Base-by-base conservation (phyloP, 2,329 filamentous ascomycete genomes). In the Coniosporium tulheliwenetii region DNA sequence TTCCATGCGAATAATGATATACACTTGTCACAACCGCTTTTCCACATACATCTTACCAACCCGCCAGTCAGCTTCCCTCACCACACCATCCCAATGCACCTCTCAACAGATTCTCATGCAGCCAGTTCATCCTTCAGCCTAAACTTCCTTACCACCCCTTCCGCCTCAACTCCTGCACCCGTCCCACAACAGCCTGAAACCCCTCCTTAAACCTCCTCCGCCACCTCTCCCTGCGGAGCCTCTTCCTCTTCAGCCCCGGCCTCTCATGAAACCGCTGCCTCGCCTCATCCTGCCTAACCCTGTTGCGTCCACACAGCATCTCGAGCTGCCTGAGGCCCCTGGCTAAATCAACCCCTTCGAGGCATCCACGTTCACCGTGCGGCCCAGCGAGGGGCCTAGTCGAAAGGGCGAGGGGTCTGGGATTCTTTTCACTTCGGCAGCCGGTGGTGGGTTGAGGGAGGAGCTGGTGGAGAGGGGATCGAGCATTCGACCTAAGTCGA, bases 171-270 rank as follows among this genome's bases (percentile, higher is more conserved):
- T 82, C 72, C 53, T 72, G 65, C 5, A 85, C 82, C 48, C 82
- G 67, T 34, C 52, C 56, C 7, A 84, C 71, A 9, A 76, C 73
- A 5, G 70, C 70, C 57, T 66, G 69, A 61, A 91, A 87, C 3
- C 77, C 79, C 30, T 58, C 57, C 66, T 74, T 77, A 61, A 89
- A 91, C 44, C 75, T 71, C 47, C 49, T 63, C 56, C 74, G 70
- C 79, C 81, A 86, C 45, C 83, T 68, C 66, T 79, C 67, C 44
- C 73, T 77, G 57, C 65, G 67, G 49, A 85, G 60, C 52, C 84
- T 72, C 75, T 91, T 93, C 60, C 79, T 71, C 71, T 82, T 85
- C 52, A 85, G 52, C 2, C 84, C 85, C 0, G 71, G 71, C 37
- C 85, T 65, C 67, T 91, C 84, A 59, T 93, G 80, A 52, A 76